Base-by-base conservation (phyloP, 1,139 yeast genomes). In the Lodderomyces margitis region DNA sequence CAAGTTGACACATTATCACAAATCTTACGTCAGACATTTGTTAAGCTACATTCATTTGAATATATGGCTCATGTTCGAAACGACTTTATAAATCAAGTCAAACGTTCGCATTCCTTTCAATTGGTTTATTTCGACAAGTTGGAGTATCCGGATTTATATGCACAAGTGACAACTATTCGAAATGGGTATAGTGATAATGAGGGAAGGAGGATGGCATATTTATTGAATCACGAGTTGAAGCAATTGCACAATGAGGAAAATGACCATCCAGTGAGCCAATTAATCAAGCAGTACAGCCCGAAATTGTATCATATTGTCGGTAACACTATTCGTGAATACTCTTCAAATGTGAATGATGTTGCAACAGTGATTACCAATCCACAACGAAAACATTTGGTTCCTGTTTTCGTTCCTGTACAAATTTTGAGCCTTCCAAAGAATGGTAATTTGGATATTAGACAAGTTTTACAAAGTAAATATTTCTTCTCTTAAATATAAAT, bases 11-110 rank as follows among this genome's bases (percentile, higher is more conserved):
- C 37, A 12, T 53, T 71, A 14, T 56, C 64, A 1, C 40, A 21
- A 5, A 41, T 64, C 1, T 48, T 70, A 2, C 47, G 77, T 15
- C 54, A 64, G 16, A 62, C 64, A 45, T 72, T 72, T 50, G 61
- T 72, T 3, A 49, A 64, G 4, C 49, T 72, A 33, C 66, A 72
- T 47, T 42, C 61, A 0, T 52, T 59, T 2, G 58, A 61, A 19
- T 54, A 68, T 17, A 47, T 68, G 11, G 56, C 52, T 16, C 44
- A 51, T 25, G 48, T 72, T 17, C 49, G 57, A 17, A 45, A 49
- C 1, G 75, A 68, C 42, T 46, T 70, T 49, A 30, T 38, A 4
- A 46, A 54, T 5, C 53, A 64, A 20, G 52, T 60, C n/a, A 36
- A 53, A 4, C 46, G 56, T 9, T 58, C 61, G 6, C 46, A 56